Conservation (phyloP, 108 stramenopile species). For the Cylindrotheca fusiformis region DNA sequence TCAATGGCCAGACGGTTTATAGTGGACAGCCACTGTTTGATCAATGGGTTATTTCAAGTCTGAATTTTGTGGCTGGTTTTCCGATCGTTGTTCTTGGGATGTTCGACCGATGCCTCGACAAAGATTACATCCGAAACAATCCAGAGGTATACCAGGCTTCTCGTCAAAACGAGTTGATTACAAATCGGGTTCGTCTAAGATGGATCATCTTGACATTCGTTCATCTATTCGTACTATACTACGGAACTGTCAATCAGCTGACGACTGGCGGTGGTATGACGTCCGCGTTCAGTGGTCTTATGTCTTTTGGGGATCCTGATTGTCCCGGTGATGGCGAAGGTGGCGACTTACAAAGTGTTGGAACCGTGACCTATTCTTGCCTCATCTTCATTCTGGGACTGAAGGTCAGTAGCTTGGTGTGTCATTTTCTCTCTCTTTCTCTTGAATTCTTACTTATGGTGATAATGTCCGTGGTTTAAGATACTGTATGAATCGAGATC, state of each 20-base stretch:
- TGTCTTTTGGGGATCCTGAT: slow-evolving; percentile 39
- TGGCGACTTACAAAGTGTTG: slow-evolving; percentile 72
- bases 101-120: slow-evolving; percentile 90
- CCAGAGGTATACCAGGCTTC: slow-evolving; percentile 82
- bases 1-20: slow-evolving; percentile 64
- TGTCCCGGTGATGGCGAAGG: slow-evolving; percentile 77
- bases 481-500: slow-evolving; percentile 74
- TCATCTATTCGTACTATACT: slow-evolving; percentile 73
- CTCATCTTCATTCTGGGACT: slow-evolving; percentile 61
- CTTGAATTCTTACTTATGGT: slow-evolving; percentile 1
- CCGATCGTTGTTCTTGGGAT: slow-evolving; percentile 88
- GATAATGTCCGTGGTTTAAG: slow-evolving; percentile 14
- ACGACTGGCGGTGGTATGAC: slow-evolving; percentile 53
- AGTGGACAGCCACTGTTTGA: slow-evolving; percentile 83
- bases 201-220: slow-evolving; percentile 66
- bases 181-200: slow-evolving; percentile 51
- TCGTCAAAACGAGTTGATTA: slow-evolving; percentile 70
- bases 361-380: slow-evolving; percentile 66
- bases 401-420: slow-evolving; percentile 45
- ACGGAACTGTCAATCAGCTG: slow-evolving; percentile 39
- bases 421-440: neutral
- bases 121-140: slow-evolving; percentile 68
- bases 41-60: slow-evolving; percentile 75
- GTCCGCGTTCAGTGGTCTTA: slow-evolving; percentile 64
- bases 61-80: slow-evolving; percentile 85